These are phyloP conservation scores for Paecilomyces fulvus DNA, from an alignment of 2,329 filamentous ascomycete species.

Conservation along the genomic window DNA sequence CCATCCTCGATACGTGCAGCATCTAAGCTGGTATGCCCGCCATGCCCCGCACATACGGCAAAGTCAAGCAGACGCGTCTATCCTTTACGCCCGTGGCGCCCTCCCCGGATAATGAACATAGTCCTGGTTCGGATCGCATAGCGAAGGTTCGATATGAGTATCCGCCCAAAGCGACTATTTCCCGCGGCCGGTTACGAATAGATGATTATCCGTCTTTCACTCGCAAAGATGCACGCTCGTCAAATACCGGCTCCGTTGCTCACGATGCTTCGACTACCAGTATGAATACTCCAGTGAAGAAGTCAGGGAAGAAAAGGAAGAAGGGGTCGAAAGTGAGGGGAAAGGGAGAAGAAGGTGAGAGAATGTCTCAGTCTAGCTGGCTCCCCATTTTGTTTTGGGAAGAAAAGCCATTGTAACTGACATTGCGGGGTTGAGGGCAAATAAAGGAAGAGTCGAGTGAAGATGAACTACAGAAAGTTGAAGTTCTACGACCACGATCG, in stretches of 20 bases:
- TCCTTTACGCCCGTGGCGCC: conserved; percentile 28
- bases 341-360: background rate
- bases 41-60: conserved; percentile 11
- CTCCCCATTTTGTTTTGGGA: background rate
- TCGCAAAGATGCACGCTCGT: conserved; percentile 1
- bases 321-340: background rate
- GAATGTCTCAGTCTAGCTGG: background rate
- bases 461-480: background rate
- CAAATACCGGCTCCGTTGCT: background rate
- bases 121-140: conserved; percentile 16
- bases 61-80: conserved; percentile 35
- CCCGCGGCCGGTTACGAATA: conserved; percentile 5
- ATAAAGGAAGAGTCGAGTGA: background rate
- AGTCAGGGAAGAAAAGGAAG: background rate
- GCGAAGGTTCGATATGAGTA: conserved; percentile 27
- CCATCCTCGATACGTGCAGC: background rate
- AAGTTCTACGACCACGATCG: background rate
- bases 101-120: conserved; percentile 14
- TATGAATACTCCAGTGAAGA: background rate
- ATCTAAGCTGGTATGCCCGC: background rate
- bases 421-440: background rate
- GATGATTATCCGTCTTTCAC: conserved; percentile 2
- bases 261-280: background rate
- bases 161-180: conserved; percentile 14
- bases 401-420: background rate